phyloP scores from a whole-genome alignment of 164 flowering plant genomes.

The Taxillus chinensis region DNA sequence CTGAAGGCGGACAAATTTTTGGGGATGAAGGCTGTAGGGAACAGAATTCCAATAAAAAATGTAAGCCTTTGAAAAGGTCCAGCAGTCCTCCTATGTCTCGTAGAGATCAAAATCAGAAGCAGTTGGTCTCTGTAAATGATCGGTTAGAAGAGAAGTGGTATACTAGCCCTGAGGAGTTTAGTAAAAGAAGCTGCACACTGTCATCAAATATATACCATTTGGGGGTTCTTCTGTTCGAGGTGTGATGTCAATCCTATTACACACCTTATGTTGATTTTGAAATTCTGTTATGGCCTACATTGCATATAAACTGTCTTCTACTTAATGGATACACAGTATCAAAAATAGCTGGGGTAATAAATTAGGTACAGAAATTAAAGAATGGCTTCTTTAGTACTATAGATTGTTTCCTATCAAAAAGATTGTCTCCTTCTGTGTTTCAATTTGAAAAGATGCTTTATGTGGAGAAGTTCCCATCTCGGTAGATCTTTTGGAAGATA shows the following conservation, averaged over 20 bases:
- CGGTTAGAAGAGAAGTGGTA: slow-evolving; percentile 81
- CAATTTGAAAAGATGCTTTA: too few relatives aligned
- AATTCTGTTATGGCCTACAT: background rate
- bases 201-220: slow-evolving; percentile 71
- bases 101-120: slow-evolving; percentile 20
- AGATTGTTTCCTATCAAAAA: too few relatives aligned
- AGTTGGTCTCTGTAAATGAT: slow-evolving; percentile 13
- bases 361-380: too few relatives aligned
- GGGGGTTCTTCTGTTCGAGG: slow-evolving; percentile 98
- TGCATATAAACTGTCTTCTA: slow-evolving; percentile 2
- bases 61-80: slow-evolving; percentile 12
- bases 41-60: slow-evolving; percentile 8
- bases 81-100: slow-evolving; percentile 12
- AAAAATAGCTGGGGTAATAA: too few relatives aligned
- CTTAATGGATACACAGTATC: background rate
- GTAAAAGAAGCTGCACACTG: slow-evolving; percentile 28
- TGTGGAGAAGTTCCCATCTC: too few relatives aligned
- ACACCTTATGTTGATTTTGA: background rate
- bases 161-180: slow-evolving; percentile 59
- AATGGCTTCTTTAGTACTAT: too few relatives aligned
- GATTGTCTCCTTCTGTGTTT: too few relatives aligned
- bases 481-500: too few relatives aligned
- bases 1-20: slow-evolving; percentile 13
- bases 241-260: slow-evolving; percentile 11
- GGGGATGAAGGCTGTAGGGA: slow-evolving; percentile 10